Evolutionary conservation across 305 asterid species (phyloP).

Genomic region (Stenogyne calaminthoides): DNA sequence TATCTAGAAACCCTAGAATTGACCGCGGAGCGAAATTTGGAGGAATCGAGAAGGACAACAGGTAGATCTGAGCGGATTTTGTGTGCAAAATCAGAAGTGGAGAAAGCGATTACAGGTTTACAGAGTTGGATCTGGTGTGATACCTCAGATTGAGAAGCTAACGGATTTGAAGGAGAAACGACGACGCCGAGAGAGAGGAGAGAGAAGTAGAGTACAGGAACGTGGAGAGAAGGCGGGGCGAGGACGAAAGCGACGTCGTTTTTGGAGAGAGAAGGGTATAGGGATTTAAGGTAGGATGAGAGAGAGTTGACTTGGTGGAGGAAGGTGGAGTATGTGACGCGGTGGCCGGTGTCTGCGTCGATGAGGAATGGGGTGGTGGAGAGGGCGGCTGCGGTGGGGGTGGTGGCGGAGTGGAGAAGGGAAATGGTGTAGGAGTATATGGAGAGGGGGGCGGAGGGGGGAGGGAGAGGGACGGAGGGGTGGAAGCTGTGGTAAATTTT

Average conservation of each 20-base stretch:
- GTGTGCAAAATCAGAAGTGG: conserved; percentile 38
- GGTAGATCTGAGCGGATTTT: conserved; percentile 48
- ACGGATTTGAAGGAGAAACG: conserved; percentile 73
- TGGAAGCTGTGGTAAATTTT: conserved; percentile 59
- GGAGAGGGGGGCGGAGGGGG: conserved; percentile 51
- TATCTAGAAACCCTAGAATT: neutral
- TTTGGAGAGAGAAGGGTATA: conserved; percentile 33
- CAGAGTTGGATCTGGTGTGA: conserved; percentile 56
- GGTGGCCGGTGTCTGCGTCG: conserved; percentile 57
- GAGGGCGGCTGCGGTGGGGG: conserved; percentile 41
- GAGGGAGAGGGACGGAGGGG: conserved; percentile 50
- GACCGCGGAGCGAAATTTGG: conserved; percentile 55
- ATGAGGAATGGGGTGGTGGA: conserved; percentile 65
- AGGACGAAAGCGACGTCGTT: conserved; percentile 69
- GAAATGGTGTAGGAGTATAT: conserved; percentile 48
- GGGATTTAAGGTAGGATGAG: conserved; percentile 46
- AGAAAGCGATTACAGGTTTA: conserved; percentile 60
- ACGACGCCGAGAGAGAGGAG: conserved; percentile 69
- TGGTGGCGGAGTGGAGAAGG: conserved; percentile 51
- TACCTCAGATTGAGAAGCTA: conserved; percentile 64
- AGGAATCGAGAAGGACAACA: conserved; percentile 57
- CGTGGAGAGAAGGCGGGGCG: conserved; percentile 59
- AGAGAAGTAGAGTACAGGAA: conserved; percentile 74
- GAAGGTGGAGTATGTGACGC: conserved; percentile 54
- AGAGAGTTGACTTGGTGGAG: conserved; percentile 51